phyloP scores from a whole-genome alignment of 2,329 filamentous ascomycete genomes.

The Colletotrichum lindemuthianum region DNA sequence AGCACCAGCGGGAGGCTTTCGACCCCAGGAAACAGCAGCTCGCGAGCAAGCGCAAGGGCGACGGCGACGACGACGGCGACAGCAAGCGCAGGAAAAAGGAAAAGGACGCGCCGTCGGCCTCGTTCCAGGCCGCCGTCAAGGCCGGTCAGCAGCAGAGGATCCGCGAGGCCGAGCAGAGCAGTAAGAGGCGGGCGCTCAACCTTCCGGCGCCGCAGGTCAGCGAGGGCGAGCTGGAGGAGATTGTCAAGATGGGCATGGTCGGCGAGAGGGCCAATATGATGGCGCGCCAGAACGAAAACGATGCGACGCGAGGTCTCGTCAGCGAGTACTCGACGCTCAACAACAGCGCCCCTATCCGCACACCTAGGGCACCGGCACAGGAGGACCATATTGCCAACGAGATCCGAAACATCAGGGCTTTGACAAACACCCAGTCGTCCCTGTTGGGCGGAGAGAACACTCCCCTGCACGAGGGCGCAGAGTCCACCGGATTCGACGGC shows the following conservation, averaged over 20 bases:
- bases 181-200: slow-evolving; percentile 85
- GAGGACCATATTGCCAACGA: slow-evolving; percentile 98
- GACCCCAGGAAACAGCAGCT: slow-evolving; percentile 94
- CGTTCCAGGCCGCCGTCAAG: slow-evolving; percentile 87
- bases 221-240: slow-evolving; percentile 93
- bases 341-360: slow-evolving; percentile 86
- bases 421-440: slow-evolving; percentile 94
- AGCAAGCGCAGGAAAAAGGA: slow-evolving; percentile 88
- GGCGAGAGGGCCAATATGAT: slow-evolving; percentile 84
- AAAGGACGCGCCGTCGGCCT: slow-evolving; percentile 80
- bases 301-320: slow-evolving; percentile 85
- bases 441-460: slow-evolving; percentile 94
- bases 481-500: slow-evolving; percentile 89
- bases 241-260: slow-evolving; percentile 97
- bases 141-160: slow-evolving; percentile 95
- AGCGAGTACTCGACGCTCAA: slow-evolving; percentile 88
- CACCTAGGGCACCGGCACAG: slow-evolving; percentile 88
- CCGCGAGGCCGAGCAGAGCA: slow-evolving; percentile 95
- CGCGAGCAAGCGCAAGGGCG: slow-evolving; percentile 91
- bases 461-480: slow-evolving; percentile 81
- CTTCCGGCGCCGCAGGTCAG: slow-evolving; percentile 91
- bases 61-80: slow-evolving; percentile 82
- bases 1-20: slow-evolving; percentile 84
- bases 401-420: slow-evolving; percentile 89
- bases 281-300: slow-evolving; percentile 82